Evolutionary conservation across 441 rosid species (phyloP).

Genomic region (Bruguiera hainesii): DNA sequence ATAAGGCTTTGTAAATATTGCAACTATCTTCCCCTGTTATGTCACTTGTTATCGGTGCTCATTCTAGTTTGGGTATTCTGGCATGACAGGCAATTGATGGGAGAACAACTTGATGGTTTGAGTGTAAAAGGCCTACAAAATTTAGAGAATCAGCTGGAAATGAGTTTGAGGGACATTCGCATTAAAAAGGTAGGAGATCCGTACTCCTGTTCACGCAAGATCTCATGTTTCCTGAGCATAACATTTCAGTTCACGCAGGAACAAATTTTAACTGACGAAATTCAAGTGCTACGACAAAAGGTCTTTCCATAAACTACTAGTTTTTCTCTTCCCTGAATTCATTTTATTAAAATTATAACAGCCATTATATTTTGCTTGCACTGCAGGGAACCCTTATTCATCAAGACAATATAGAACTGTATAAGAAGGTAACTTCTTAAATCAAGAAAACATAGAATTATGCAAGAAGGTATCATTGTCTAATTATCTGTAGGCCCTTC

Average conservation of each 20-base stretch:
- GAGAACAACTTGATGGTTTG: conserved; percentile 48
- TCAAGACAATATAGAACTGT: conserved; percentile 55
- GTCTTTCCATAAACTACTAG: conserved; percentile 17
- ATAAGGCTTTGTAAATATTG: too few relatives aligned
- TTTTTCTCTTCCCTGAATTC: not conserved
- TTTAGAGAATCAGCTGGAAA: conserved; percentile 47
- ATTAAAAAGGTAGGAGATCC: conserved; percentile 37
- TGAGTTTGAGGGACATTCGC: conserved; percentile 43
- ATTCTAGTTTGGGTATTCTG: conserved; percentile 3
- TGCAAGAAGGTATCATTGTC: not conserved
- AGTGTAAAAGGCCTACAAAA: conserved; percentile 38
- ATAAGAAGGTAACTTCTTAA: conserved; percentile 43
- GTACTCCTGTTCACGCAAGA: not conserved
- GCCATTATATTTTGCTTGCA: not conserved
- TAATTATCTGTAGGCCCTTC: not conserved
- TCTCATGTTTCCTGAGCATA: not conserved
- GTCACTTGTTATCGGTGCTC: not conserved
- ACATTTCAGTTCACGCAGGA: conserved; percentile 33
- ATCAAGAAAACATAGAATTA: conserved; percentile 24
- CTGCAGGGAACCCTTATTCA: conserved; percentile 30
- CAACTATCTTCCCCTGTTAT: too few relatives aligned
- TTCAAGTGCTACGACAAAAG: conserved; percentile 41
- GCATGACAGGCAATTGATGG: conserved; percentile 43
- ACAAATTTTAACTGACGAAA: conserved; percentile 36
- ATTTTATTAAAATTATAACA: not conserved